Evolutionary conservation across 257 asterid species (phyloP).

Genomic region (Solanum piurae): DNA sequence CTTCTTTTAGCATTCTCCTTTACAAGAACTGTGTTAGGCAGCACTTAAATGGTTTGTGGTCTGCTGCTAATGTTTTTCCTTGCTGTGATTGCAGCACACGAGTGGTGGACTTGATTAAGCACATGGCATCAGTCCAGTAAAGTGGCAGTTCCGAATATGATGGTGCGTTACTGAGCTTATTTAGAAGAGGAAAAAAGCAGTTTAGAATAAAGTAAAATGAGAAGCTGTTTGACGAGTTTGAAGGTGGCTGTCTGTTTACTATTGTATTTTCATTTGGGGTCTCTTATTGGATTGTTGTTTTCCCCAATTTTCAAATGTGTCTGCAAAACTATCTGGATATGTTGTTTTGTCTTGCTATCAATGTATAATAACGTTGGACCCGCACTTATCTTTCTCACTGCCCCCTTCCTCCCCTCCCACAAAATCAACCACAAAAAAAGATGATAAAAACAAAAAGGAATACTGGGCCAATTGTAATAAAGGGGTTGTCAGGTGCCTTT

Average conservation of each 20-base stretch:
- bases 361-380: background rate
- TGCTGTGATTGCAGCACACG: slow-evolving; percentile 44
- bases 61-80: background rate
- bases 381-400: background rate
- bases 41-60: background rate
- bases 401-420: background rate
- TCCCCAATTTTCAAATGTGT: background rate
- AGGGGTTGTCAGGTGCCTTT: background rate
- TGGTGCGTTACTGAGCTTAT: background rate
- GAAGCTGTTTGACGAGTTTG: background rate
- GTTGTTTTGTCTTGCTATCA: background rate
- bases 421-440: background rate
- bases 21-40: background rate
- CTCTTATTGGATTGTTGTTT: background rate
- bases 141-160: background rate
- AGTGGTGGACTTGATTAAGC: slow-evolving; percentile 64
- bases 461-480: background rate
- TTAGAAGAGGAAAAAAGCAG: background rate
- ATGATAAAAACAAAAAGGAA: background rate
- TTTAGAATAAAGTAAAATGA: background rate
- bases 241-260: background rate
- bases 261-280: background rate
- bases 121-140: slow-evolving; percentile 34
- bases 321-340: background rate
- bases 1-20: background rate